Base-by-base conservation (phyloP, 176 grass and related monocot species). In the Olyra latifolia region DNA sequence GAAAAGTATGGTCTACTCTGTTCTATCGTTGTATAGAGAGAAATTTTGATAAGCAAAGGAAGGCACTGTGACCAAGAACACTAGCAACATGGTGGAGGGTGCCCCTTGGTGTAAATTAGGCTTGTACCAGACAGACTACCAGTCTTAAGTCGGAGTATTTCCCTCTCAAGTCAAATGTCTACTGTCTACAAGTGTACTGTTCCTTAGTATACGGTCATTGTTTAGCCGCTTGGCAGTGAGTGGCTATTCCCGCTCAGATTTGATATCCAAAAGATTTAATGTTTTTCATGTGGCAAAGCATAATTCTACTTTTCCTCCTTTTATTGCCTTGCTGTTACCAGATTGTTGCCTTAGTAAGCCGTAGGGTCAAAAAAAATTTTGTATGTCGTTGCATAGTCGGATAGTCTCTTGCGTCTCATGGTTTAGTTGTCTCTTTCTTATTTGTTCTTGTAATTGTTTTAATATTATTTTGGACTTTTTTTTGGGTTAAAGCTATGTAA, bases 1-100 rank as follows among this genome's bases (percentile, higher is more conserved):
- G 53, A 48, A 64, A 56, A 52, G 29, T 66, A 86, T 68, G 78
- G 49, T 58, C 70, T 67, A 84, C 64, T 87, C 82, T 84, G 81
- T 75, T 87, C 82, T 84, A 69, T 84, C 62, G 16, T 59, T 89
- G 89, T 94, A 89, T 86, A 94, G 89, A 72, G 80, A 86, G 76
- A 89, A 80, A 80, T 84, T 94, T 94, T 87, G 88, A 73, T 74
- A 78, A 76, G 40, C 55, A 76, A 86, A 58, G 77, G 65, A 85
- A 81, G 81, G 47, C 58, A 40, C 65, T 71, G 77, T 70, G 10
- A 58, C 72, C 25, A 64, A 80, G 38, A 72, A 80, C 61, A 77
- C 30, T 50, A 25, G 29, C 49, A 58, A 43, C 27, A 47, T 35
- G 77, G 47, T n/a, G 38, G 39, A 48, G 12, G 39, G 7, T 10